phyloP scores from a whole-genome alignment of 345 rosid species.

The Sonneratia alba region DNA sequence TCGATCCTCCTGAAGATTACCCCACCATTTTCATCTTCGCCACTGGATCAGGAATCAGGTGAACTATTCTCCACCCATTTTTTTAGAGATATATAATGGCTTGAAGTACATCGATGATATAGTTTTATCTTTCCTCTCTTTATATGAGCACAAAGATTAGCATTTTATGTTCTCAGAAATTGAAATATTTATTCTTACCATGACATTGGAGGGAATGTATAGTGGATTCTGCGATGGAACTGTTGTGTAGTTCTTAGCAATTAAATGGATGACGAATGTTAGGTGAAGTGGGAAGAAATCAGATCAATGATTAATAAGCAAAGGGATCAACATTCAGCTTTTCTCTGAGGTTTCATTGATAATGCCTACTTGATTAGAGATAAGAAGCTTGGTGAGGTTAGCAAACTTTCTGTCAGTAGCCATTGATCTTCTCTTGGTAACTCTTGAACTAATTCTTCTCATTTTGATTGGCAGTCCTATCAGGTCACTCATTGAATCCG shows the following conservation, averaged over 20 bases:
- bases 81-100: neutral
- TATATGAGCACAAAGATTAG: no score
- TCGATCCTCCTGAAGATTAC: conserved; percentile 57
- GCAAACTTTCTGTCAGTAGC: neutral
- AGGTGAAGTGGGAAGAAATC: neutral
- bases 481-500: conserved; percentile 79
- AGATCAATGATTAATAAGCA: neutral
- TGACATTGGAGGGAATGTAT: neutral
- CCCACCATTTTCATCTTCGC: conserved; percentile 79
- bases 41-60: conserved; percentile 96
- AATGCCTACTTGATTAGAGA: neutral
- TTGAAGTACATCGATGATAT: neutral
- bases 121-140: no score
- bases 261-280: neutral
- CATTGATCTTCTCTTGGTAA: neutral
- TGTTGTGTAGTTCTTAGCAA: neutral
- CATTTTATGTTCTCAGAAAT: neutral
- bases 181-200: neutral
- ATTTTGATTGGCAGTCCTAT: conserved; percentile 57
- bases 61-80: neutral
- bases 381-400: neutral
- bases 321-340: neutral
- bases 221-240: neutral
- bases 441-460: neutral
- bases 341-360: neutral